Evolutionary conservation across 495 filamentous ascomycete genomes (phyloP), one percentile per base, ranked within the genome.

Genomic region (Aspergillus hancockii): DNA sequence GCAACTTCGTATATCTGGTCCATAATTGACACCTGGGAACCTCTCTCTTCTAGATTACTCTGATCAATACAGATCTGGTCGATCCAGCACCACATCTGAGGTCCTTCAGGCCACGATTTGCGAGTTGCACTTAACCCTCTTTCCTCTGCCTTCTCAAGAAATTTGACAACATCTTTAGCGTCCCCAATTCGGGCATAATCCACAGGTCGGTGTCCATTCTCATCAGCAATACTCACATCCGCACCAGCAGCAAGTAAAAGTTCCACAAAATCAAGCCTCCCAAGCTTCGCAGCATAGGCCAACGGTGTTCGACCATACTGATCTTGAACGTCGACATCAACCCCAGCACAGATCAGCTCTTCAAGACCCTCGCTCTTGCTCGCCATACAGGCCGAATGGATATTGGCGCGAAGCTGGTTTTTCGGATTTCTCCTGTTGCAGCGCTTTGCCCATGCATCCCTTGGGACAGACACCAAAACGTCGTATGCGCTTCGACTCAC

Each of bases 71-170:
- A 51, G 23, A 51, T 28, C 49, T 51, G 49, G 28, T 51, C 49
- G 6, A 51, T 51, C 49, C 49, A 51, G 49, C 49, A 51, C 49
- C 49, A 51, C n/a, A 25, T 28, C 49, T 51, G 49, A 23, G 49
- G 49, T 8, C 49, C 49, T 8, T 51, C 49, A 19, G 49, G 49
- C 49, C 49, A 51, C 21, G 16, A 51, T 30, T 12, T 14, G 8
- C 1, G 21, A 28, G 4, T 3, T 4, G 16, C 21, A 14, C 22
- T n/a, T 25, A 31, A 3, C 2, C 10, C 49, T 14, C 16, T 23
- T 51, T 51, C 23, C 23, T 30, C 49, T 8, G 8, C 49, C 23
- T 30, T 12, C 22, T 51, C 49, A n/a, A 51, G 25, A 8, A 8
- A 28, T 8, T 51, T 22, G n/a, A 51, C 16, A 28, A 51, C n/a